Evolutionary conservation across 1,284 basidiomycete species (phyloP), one percentile per base, ranked within the genome.

Genomic region (Leccinum olivaceoglutinosum): DNA sequence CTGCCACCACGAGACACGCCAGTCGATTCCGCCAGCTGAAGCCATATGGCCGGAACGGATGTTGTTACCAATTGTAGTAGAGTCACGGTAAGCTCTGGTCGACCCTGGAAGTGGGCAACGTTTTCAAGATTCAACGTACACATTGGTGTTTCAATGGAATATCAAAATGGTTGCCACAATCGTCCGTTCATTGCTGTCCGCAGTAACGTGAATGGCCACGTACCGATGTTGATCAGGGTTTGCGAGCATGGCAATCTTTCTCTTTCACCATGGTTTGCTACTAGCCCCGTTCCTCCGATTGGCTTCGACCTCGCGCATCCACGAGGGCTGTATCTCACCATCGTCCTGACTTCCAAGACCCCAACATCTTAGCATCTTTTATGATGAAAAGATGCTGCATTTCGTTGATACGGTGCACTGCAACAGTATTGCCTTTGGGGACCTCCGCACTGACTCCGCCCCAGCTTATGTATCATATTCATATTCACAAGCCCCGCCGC

Each of bases 341-440:
- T 29, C 49, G 55, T 41, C 44, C 36, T 11, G 12, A 21, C 59
- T 18, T 41, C 14, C 25, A 14, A 16, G 36, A 34, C 18, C 36
- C 9, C 14, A 60, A 8, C 64, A 70, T 68, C 41, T 56, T 36
- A 39, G 11, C 64, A 71, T 71, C 58, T 51, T 58, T 62, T 46
- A 44, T 39, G 51, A n/a, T 61, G 68, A 34, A 58, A 55, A 61
- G 61, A 61, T 59, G n/a, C 39, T 54, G 25, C 34, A 25, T 53
- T 34, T 41, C 46, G 46, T 38, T 62, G 58, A 62, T 63, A 21
- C 21, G 53, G 0, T 12, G 44, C 61, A 64, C 60, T 36, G 66
- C 71, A 63, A 58, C 32, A 32, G 44, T 60, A 73, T 57, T 55
- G 69, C 71, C 63, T 16, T 18, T 32, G 9, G 7, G n/a, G 34